Conservation (phyloP, 768 basidiomycete genomes). For the Lenzites betulinus region DNA sequence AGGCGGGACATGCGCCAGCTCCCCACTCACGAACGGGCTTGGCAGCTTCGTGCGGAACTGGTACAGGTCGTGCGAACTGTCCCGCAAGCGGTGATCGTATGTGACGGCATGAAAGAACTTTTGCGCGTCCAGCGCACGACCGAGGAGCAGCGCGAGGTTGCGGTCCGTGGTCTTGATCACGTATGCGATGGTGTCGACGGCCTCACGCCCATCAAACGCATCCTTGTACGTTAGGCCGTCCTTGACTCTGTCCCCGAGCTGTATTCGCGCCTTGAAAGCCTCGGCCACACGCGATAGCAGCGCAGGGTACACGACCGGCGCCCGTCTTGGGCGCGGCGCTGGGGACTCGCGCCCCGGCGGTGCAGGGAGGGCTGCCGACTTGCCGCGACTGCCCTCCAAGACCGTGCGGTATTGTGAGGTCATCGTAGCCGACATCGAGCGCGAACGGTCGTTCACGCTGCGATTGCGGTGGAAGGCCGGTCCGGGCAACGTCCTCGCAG, state of each 20-base stretch:
- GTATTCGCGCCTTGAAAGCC: slow-evolving; percentile 84
- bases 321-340: slow-evolving; percentile 44
- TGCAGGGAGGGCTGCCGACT: slow-evolving; percentile 28
- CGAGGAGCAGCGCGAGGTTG: slow-evolving; percentile 92
- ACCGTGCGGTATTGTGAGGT: slow-evolving; percentile 49
- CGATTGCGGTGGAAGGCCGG: slow-evolving; percentile 60
- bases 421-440: slow-evolving; percentile 74
- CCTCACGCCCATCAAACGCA: slow-evolving; percentile 95
- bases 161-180: slow-evolving; percentile 99
- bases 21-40: slow-evolving; percentile 84
- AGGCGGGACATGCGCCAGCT: slow-evolving; percentile 47
- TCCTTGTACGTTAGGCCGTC: slow-evolving; percentile 96
- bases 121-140: slow-evolving; percentile 93
- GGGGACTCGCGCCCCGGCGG: slow-evolving; percentile 38
- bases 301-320: slow-evolving; percentile 92
- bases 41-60: slow-evolving; percentile 86
- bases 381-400: slow-evolving; percentile 36
- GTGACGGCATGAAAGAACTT: slow-evolving; percentile 99
- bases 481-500: slow-evolving; percentile 60
- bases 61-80: slow-evolving; percentile 87
- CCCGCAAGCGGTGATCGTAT: slow-evolving; percentile 93
- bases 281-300: slow-evolving; percentile 92
- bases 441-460: slow-evolving; percentile 63
- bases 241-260: slow-evolving; percentile 79
- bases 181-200: slow-evolving; percentile 95